Evolutionary conservation across 306 rosid species (phyloP), one percentile per base, ranked within the genome.

Genomic region (Vigna trinervia): DNA sequence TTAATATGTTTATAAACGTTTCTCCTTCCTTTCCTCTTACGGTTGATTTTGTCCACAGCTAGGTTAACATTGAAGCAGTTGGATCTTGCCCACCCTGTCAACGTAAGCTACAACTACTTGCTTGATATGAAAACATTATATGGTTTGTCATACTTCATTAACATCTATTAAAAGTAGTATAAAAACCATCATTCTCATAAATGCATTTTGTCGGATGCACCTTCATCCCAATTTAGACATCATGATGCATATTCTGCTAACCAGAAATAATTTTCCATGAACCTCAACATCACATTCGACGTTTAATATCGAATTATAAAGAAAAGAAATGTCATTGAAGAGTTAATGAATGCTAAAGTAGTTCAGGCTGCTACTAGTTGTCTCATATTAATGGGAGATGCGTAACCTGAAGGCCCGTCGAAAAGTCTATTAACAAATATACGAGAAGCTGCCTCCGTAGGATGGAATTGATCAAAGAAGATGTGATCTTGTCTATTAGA

Each of bases 391-490:
- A 90, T 47, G 32, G 97, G 94, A 70, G 62, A 78, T 19, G 91
- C 60, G 81, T 89, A 88, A 38, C 47, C 32, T 11, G 82, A 75
- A 60, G 93, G 19, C 66, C 89, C 92, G 26, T 86, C 41, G 12
- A 89, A 93, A 34, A 93, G 53, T 54, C 12, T 46, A 6, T 91
- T 87, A 3, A 32, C 77, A 28, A 88, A 30, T 39, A 86, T 73
- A 32, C 86, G 78, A 13, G 71, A 58, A 63, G 91, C 84, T 75
- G 89, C 84, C 72, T 93, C 84, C 0, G 94, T 82, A 0, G 96
- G 96, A 81, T 93, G 98, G 76, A 38, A 90, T 47, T 57, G 71
- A 77, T 90, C 96, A 91, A 92, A 90, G 79, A 93, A 93, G 12
- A 93, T 12, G 56, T 88, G 88, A 62, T 79, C 81, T n/a, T 74